Evolutionary conservation across 257 asterid species (phyloP), one percentile per base, ranked within the genome.

Genomic region (Rhazya stricta): DNA sequence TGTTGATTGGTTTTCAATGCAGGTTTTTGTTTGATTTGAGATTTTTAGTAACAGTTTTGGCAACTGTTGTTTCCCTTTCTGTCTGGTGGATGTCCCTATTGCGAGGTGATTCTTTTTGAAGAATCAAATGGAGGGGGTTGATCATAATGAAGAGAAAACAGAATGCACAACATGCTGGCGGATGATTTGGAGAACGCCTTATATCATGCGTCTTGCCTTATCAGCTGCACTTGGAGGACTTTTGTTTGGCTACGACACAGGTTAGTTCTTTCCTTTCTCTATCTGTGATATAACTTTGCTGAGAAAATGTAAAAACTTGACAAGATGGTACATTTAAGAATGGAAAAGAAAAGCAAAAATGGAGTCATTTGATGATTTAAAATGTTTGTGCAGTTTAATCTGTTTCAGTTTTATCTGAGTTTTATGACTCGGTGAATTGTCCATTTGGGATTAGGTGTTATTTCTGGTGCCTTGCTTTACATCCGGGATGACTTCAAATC

Each of bases 151-250:
- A 4, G 90, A 85, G 68, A 88, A 82, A 78, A 86, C 92, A 12
- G 92, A 87, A 9, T 88, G 87, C 82, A 85, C 92, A 9, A 95
- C 88, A 75, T 89, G 93, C 76, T 88, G 97, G 96, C 79, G 84
- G 53, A 87, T 91, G 1, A 81, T 81, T 30, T 88, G 88, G 91
- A 36, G 78, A 67, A 87, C 79, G 0, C 97, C 97, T 51, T 91
- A 91, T 73, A 88, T 91, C 63, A 85, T 89, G 94, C 83, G 92
- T 30, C 92, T 91, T 48, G 96, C 97, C 68, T 83, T 91, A 30
- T 86, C 96, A 1, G 97, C 97, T 36, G 97, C 96, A 70, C 87
- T 91, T 19, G 97, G 97, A 30, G 97, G 97, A 29, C 88, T 89
- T 30, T 67, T 89, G 81, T 91, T 91, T 70, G 97, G 97, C 51